Evolutionary conservation across 2,329 filamentous ascomycete genomes (phyloP).

Genomic region (Teratosphaeria destructans): DNA sequence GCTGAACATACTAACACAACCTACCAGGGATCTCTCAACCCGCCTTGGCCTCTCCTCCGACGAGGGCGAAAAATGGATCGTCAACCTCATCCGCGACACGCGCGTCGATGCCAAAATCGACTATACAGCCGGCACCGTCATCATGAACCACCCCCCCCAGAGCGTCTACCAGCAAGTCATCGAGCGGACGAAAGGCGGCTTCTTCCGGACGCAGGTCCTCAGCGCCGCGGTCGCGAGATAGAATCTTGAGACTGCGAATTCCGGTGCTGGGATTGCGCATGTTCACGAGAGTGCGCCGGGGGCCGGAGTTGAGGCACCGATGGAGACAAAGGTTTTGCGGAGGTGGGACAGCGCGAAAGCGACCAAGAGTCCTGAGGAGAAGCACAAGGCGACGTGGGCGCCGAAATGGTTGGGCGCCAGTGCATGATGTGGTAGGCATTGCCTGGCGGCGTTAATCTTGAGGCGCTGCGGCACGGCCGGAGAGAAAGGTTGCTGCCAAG

Average conservation of each 20-base stretch:
- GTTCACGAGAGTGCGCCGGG: background rate
- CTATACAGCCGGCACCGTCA: conserved; percentile 94
- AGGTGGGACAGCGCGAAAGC: background rate
- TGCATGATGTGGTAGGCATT: background rate
- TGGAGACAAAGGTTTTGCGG: background rate
- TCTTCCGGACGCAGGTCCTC: conserved; percentile 95
- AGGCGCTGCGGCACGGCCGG: background rate
- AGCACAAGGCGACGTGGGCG: background rate
- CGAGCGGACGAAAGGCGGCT: conserved; percentile 95
- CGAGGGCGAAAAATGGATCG: conserved; percentile 99
- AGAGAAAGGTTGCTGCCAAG: background rate
- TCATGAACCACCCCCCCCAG: conserved; percentile 99
- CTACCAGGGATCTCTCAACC: conserved; percentile 65
- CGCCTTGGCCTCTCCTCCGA: conserved; percentile 85
- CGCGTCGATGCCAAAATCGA: conserved; percentile 98
- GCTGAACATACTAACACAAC: background rate
- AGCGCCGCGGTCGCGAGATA: conserved; percentile 46
- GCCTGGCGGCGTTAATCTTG: background rate
- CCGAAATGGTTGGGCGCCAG: background rate
- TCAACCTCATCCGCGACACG: conserved; percentile 97
- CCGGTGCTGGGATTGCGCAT: background rate
- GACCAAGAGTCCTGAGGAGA: background rate
- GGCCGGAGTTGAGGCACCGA: background rate
- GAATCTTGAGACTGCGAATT: background rate
- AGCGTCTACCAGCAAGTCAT: conserved; percentile 99